Evolutionary conservation across 2,329 filamentous ascomycete genomes (phyloP).

Genomic region (Sporothrix sp.): DNA sequence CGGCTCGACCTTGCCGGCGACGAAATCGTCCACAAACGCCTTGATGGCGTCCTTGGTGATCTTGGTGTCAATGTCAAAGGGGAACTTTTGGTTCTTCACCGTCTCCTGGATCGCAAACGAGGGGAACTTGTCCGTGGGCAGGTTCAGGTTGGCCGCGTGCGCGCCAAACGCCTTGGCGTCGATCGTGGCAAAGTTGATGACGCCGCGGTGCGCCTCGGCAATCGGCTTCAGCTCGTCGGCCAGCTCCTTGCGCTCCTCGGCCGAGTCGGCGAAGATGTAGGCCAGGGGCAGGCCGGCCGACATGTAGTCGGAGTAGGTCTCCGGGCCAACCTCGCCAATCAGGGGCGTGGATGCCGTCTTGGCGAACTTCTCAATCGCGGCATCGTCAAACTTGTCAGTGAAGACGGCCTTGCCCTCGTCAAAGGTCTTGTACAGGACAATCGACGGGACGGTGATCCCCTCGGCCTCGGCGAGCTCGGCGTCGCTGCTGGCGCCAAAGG

Average conservation of each 20-base stretch:
- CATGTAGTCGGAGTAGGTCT: conserved; percentile 96
- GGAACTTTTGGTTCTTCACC: conserved; percentile 93
- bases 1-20: conserved; percentile 79
- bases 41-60: conserved; percentile 62
- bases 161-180: conserved; percentile 90
- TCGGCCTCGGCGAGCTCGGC: conserved; percentile 77
- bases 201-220: conserved; percentile 85
- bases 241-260: conserved; percentile 77
- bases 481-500: conserved; percentile 84
- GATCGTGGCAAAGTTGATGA: conserved; percentile 96
- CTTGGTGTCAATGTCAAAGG: conserved; percentile 75
- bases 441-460: conserved; percentile 73
- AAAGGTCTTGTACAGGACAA: conserved; percentile 95
- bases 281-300: conserved; percentile 81
- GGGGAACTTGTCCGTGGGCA: conserved; percentile 89
- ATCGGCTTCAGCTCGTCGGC: conserved; percentile 70
- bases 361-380: conserved; percentile 72
- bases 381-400: conserved; percentile 69
- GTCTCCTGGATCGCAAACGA: conserved; percentile 96
- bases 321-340: conserved; percentile 90
- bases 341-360: conserved; percentile 79
- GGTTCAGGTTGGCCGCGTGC: conserved; percentile 93
- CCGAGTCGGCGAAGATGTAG: conserved; percentile 92
- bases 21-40: conserved; percentile 77
- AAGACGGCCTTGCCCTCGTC: conserved; percentile 91